These are phyloP conservation scores for Candida silvicultrix DNA, from an alignment of 805 yeast genomes.

Conservation along the genomic window DNA sequence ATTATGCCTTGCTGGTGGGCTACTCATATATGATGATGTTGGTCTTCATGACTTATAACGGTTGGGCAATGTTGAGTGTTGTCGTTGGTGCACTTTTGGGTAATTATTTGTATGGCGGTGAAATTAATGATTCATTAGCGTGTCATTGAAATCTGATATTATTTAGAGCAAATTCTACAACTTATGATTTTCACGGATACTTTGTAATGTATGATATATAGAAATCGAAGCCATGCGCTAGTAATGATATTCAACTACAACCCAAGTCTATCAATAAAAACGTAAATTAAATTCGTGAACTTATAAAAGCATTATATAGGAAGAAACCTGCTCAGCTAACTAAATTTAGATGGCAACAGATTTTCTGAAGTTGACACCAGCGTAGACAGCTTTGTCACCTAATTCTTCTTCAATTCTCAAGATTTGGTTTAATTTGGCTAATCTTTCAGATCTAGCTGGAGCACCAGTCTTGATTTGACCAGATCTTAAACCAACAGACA, in stretches of 20 bases:
- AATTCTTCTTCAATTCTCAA: slow-evolving; percentile 98
- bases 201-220: too few relatives aligned
- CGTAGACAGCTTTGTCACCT: slow-evolving; percentile 95
- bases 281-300: neutral
- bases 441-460: slow-evolving; percentile 99
- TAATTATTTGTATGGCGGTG: slow-evolving; percentile 49
- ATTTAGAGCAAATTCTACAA: too few relatives aligned
- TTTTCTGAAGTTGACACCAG: slow-evolving; percentile 83
- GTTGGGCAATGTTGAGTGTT: slow-evolving; percentile 77
- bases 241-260: too few relatives aligned
- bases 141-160: slow-evolving; percentile 8
- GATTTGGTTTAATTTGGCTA: slow-evolving; percentile 97
- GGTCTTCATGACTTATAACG: slow-evolving; percentile 81
- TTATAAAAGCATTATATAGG: neutral
- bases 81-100: slow-evolving; percentile 70
- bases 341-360: slow-evolving; percentile 25
- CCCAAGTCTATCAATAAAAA: neutral
- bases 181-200: neutral
- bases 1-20: slow-evolving; percentile 62
- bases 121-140: slow-evolving; percentile 19
- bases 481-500: slow-evolving; percentile 94
- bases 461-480: slow-evolving; percentile 99
- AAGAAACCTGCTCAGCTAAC: neutral
- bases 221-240: too few relatives aligned
- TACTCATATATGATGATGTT: slow-evolving; percentile 72